A percentile compares a stretch with the other conserved stretches of the same genome.
Conservation (phyloP, 176 grass and related monocot species). For the Eleusine coracana region DNA sequence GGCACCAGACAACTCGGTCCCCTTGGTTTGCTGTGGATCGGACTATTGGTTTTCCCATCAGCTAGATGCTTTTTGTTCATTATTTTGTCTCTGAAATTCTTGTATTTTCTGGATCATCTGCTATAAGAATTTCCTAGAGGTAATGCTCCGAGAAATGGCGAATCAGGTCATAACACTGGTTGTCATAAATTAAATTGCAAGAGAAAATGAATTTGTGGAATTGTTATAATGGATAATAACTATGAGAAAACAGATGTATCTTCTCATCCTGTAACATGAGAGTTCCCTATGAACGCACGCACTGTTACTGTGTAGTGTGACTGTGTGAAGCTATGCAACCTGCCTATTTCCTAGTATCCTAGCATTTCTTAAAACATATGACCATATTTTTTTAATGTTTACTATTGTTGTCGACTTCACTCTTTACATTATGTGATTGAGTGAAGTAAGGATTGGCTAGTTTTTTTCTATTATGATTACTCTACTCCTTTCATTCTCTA, state of each 20-base stretch:
- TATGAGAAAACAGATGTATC: not conserved
- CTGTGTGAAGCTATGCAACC: not conserved
- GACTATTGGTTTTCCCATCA: not conserved
- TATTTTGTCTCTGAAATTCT: conserved; percentile 7
- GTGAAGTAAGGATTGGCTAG: not conserved
- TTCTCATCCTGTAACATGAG: not conserved
- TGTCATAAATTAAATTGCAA: not conserved
- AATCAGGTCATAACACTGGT: not conserved
- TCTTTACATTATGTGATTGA: not conserved
- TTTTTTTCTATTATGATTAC: not conserved
- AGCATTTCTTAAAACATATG: not conserved
- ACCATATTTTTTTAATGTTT: not conserved
- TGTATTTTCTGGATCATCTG: not conserved
- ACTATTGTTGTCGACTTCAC: not conserved
- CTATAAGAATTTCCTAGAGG: not conserved
- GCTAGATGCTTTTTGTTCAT: not conserved
- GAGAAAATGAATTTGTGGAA: conserved; percentile 2
- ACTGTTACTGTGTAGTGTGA: not conserved
- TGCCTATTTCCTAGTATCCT: not conserved
- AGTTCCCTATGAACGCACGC: not conserved
- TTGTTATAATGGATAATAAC: not conserved
- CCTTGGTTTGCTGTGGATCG: not conserved
- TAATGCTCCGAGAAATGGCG: not conserved
- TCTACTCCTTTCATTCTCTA: not conserved
- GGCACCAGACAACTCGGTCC: not conserved